Base-by-base conservation (phyloP, 192 early-diverging fungal species). In the Coemansia biformis region DNA sequence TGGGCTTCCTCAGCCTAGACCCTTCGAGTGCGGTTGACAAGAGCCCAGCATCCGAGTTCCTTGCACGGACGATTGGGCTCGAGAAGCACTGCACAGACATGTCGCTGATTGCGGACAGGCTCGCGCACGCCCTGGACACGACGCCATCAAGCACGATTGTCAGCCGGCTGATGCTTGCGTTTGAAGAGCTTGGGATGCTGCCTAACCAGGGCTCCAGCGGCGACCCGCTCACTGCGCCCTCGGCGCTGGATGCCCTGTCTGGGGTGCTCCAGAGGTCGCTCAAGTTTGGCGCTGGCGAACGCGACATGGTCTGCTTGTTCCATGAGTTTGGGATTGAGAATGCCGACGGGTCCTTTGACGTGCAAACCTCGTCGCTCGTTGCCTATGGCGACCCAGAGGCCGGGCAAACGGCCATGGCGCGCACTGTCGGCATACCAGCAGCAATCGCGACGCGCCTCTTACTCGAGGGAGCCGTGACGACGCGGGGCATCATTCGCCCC, bases 291-390 rank as follows among this genome's bases (percentile, higher is more conserved):
- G 57, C 75, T 2, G 78, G 78, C 18, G 96, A 98, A 57, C 84
- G 90, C 24, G 96, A 98, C 66, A 86, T 96, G 83, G 86, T 93
- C 17, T 85, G 83, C 43, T 70, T 99, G 83, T 86, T 91, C 66
- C 96, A 99, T 63, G 90, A 95, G 55, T 96, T 99, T 77, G 88
- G 85, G 4, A 79, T 94, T 2, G 71, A 86, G 41, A 73, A 75
- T 40, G 62, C 63, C n/a, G 72, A 82, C 35, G 88, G 89, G 42
- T 29, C 50, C 5, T 58, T 67, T 46, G 69, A 81, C 46, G 80
- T 75, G 1, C 64, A 76, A n/a, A 86, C 79, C 9, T 88, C 88
- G 1, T 84, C 84, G 1, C 48, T 90, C 39, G 71, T 85, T 6
- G 75, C 70, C 1, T 87, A 87, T 54, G 88, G 87, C 15, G 63